A percentile compares a stretch with the other conserved stretches of the same genome.
Evolutionary conservation across 768 basidiomycete genomes (phyloP).

Genomic region (Mycena amicta): DNA sequence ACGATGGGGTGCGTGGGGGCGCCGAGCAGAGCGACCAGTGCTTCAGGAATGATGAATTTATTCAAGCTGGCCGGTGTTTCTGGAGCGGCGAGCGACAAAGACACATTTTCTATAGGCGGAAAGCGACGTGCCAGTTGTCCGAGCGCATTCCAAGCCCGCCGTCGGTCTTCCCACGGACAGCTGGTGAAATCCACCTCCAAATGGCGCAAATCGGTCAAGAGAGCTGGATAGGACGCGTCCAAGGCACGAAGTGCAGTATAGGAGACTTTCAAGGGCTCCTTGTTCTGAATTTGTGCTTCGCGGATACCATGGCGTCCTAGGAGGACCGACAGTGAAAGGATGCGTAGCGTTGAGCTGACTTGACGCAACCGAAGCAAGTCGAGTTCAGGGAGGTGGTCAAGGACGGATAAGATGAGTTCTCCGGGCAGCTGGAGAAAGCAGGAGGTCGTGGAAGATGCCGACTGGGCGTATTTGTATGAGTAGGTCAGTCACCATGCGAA

Average conservation of each 20-base stretch:
- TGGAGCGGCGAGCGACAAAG: not conserved
- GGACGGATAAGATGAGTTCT: not conserved
- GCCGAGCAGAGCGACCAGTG: not conserved
- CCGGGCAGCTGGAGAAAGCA: not conserved
- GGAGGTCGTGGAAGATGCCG: not conserved
- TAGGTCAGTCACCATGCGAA: too few relatives aligned
- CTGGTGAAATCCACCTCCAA: not conserved
- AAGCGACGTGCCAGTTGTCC: not conserved
- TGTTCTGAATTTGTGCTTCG: not conserved
- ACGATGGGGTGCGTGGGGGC: not conserved
- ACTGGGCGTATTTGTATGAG: not conserved
- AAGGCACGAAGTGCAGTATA: not conserved
- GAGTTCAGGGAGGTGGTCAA: not conserved
- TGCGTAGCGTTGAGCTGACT: not conserved
- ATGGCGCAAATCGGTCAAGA: not conserved
- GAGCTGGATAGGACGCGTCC: not conserved
- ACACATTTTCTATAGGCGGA: not conserved
- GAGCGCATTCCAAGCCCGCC: not conserved
- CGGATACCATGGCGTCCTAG: not conserved
- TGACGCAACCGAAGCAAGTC: not conserved
- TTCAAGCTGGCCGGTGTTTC: not conserved
- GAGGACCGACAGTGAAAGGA: not conserved
- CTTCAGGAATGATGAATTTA: not conserved
- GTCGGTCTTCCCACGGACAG: not conserved
- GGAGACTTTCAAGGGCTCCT: not conserved